Percentiles rank a stretch among this genome's conserved stretches.
Evolutionary conservation across 129 eudicot species (phyloP).

Genomic region (Flaveria linearis): DNA sequence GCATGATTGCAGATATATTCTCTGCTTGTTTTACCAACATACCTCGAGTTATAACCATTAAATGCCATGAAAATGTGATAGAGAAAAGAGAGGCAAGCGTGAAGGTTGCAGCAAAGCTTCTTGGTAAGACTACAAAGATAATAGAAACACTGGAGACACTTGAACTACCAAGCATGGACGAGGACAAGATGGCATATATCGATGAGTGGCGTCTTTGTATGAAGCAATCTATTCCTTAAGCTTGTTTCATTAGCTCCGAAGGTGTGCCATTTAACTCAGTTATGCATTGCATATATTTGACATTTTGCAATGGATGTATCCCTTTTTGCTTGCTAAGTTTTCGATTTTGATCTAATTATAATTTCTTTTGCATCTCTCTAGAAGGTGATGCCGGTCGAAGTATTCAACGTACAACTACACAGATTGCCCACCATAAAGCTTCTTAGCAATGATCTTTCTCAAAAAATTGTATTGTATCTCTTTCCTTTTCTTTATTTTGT

Average conservation of each 20-base stretch:
- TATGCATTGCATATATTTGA: too few species aligned
- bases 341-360: too few species aligned
- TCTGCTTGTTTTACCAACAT: slow-evolving; percentile 31
- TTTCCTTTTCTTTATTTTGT: too few species aligned
- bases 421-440: too few species aligned
- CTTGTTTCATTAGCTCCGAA: background rate
- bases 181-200: slow-evolving; percentile 21
- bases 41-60: slow-evolving; percentile 22
- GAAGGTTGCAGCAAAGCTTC: slow-evolving; percentile 32
- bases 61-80: slow-evolving; percentile 28
- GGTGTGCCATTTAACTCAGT: background rate
- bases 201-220: slow-evolving; percentile 27
- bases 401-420: too few species aligned
- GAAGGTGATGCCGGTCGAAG: too few species aligned
- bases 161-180: slow-evolving; percentile 24
- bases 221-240: slow-evolving; percentile 21
- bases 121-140: slow-evolving; percentile 35
- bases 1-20: slow-evolving; percentile 31
- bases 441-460: too few species aligned
- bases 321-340: too few species aligned
- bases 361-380: too few species aligned
- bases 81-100: slow-evolving; percentile 33
- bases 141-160: background rate
- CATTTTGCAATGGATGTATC: too few species aligned
- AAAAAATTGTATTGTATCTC: too few species aligned